Percentiles rank a stretch among this genome's conserved stretches.
Evolutionary conservation across 2,329 filamentous ascomycete genomes (phyloP).

Genomic region (Rhinocladiella similis): DNA sequence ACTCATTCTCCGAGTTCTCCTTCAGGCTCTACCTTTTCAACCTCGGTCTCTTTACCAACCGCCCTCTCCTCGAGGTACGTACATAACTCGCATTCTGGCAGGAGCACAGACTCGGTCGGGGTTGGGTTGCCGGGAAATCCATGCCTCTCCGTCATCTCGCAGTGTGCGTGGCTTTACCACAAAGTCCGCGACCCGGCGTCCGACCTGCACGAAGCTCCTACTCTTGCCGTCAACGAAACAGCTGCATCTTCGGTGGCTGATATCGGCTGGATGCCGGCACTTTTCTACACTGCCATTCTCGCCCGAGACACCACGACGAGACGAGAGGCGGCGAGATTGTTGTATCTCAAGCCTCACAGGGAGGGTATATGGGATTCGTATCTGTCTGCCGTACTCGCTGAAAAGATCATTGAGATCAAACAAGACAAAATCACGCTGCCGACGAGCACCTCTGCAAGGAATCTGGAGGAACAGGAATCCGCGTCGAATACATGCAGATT

Average conservation of each 20-base stretch:
- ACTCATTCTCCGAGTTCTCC: too few species aligned
- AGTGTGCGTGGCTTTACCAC: background rate
- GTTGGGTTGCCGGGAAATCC: background rate
- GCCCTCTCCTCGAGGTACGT: too few species aligned
- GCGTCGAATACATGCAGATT: background rate
- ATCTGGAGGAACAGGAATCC: background rate
- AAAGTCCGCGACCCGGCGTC: background rate
- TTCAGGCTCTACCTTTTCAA: too few species aligned
- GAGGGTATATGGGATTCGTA: constrained; percentile 31
- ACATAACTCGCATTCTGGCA: too few species aligned
- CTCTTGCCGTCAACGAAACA: background rate
- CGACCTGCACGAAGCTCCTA: background rate
- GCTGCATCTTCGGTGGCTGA: constrained; percentile 22
- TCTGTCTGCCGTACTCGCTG: constrained; percentile 20
- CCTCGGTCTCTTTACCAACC: too few species aligned
- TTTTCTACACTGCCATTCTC: constrained; percentile 36
- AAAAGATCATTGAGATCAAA: constrained; percentile 22
- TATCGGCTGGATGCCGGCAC: constrained; percentile 34
- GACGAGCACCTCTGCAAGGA: background rate
- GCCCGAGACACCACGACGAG: constrained; percentile 33
- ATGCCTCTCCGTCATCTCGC: background rate
- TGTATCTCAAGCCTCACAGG: constrained; percentile 22
- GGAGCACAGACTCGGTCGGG: too few species aligned
- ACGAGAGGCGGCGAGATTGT: constrained; percentile 26
- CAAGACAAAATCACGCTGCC: background rate